Percentiles rank a stretch among this genome's conserved stretches.
These are phyloP conservation scores for Aureobasidium sp. DNA, from an alignment of 2,329 filamentous ascomycete genomes.

Conservation along the genomic window DNA sequence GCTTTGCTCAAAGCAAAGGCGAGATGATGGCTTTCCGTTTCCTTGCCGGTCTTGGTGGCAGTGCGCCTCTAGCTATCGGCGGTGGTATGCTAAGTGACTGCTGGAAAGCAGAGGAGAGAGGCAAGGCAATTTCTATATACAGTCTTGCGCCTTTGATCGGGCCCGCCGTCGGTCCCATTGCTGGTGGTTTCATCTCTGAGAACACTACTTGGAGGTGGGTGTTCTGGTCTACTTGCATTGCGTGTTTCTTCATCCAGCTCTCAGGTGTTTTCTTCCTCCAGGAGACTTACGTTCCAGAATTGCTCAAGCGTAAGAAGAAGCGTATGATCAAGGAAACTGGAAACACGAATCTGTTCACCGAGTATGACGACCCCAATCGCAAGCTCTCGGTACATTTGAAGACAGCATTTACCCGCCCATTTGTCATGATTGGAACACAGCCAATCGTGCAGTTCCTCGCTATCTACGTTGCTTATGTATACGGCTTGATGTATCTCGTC, in stretches of 20 bases:
- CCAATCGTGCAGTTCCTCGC: conserved; percentile 33
- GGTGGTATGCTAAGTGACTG: conserved; percentile 29
- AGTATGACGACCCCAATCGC: conserved; percentile 31
- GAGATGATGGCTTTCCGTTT: conserved; percentile 34
- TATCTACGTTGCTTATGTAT: conserved; percentile 34
- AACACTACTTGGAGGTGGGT: conserved; percentile 59
- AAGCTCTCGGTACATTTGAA: conserved; percentile 27
- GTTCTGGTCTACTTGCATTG: conserved; percentile 61
- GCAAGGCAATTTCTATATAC: conserved; percentile 28
- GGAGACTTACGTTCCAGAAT: conserved; percentile 60
- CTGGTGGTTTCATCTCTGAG: conserved; percentile 33
- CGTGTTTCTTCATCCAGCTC: conserved; percentile 54
- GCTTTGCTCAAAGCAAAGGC: conserved; percentile 28
- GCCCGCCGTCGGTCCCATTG: conserved; percentile 22
- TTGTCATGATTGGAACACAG: conserved; percentile 32
- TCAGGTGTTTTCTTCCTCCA: conserved; percentile 55
- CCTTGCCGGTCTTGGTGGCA: conserved; percentile 33
- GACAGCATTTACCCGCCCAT: conserved; percentile 30
- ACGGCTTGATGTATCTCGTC: conserved; percentile 34
- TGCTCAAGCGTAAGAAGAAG: conserved; percentile 53
- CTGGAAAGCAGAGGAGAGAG: conserved; percentile 26
- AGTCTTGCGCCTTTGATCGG: conserved; percentile 25
- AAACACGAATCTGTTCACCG: conserved; percentile 53
- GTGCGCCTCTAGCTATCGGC: conserved; percentile 32
- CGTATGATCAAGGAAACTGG: conserved; percentile 53